Percentiles rank a stretch among this genome's conserved stretches.
These are phyloP conservation scores for Xylaria flabelliformis DNA, from an alignment of 495 filamentous ascomycete genomes.

Conservation along the genomic window DNA sequence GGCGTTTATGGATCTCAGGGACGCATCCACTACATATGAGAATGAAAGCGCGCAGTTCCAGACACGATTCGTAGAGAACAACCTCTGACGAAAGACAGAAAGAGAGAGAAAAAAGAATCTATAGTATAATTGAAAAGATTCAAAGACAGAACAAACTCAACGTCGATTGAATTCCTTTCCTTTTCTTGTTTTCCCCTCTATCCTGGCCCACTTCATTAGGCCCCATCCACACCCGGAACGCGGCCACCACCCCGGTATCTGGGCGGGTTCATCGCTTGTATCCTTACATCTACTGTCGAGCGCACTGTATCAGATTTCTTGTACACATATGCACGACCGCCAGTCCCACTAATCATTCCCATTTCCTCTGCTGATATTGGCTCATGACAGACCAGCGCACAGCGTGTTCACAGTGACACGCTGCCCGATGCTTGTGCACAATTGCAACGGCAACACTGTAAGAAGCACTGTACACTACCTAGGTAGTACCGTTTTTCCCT, in stretches of 20 bases:
- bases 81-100: neutral
- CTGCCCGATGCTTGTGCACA: conserved; percentile 3
- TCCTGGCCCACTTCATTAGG: neutral
- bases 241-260: conserved; percentile 10
- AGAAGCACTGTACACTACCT: neutral
- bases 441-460: neutral
- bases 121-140: neutral
- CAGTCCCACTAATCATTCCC: conserved; percentile 21
- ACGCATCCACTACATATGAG: neutral
- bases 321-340: conserved; percentile 4
- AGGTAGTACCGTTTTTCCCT: no score
- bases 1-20: neutral
- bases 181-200: conserved; percentile 12
- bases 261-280: neutral
- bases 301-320: neutral
- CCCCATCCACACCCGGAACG: conserved; percentile 1
- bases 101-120: neutral
- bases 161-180: neutral
- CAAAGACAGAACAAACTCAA: neutral
- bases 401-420: conserved; percentile 7
- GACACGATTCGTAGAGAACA: neutral
- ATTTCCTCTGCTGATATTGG: conserved; percentile 9
- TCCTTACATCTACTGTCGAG: neutral
- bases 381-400: conserved; percentile 10
- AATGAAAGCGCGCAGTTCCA: neutral